A percentile compares a stretch with the other conserved stretches of the same genome.
These are phyloP conservation scores for Comarum palustre DNA, from an alignment of 306 rosid species.

Conservation along the genomic window DNA sequence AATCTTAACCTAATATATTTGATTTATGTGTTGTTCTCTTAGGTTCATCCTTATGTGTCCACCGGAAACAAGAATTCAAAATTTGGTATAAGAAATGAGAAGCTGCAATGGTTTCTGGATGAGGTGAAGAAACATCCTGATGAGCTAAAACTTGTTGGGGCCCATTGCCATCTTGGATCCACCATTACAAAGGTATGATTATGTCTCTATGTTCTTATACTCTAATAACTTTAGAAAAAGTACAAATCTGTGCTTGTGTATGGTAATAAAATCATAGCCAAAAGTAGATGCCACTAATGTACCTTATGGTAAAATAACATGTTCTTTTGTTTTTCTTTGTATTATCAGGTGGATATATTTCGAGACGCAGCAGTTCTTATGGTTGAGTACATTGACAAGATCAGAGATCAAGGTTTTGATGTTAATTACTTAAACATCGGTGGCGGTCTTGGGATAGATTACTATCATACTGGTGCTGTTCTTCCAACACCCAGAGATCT, in stretches of 20 bases:
- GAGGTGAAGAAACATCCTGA: constrained; percentile 68
- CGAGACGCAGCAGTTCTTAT: constrained; percentile 84
- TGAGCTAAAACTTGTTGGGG: constrained; percentile 91
- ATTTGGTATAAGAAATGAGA: constrained; percentile 93
- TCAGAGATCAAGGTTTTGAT: constrained; percentile 86
- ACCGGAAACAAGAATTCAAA: constrained; percentile 96
- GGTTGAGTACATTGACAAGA: constrained; percentile 84
- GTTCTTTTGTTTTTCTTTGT: neutral
- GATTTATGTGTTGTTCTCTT: constrained; percentile 15
- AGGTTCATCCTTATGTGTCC: constrained; percentile 96
- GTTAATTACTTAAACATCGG: constrained; percentile 84
- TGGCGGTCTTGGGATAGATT: constrained; percentile 95
- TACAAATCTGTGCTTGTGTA: neutral
- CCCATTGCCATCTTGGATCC: constrained; percentile 96
- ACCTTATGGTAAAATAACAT: neutral
- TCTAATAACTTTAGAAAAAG: neutral
- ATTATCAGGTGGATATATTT: constrained; percentile 80
- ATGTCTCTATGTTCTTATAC: neutral
- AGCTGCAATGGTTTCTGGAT: constrained; percentile 94
- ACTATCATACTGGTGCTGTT: constrained; percentile 74
- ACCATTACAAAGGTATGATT: constrained; percentile 82
- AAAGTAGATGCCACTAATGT: neutral
- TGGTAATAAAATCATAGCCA: neutral
- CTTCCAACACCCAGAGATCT: constrained; percentile 90
- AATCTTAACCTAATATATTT: neutral